Percentiles rank a stretch among this genome's conserved stretches.
These are phyloP conservation scores for Scenedesmus sp. DNA, from an alignment of 163 green algal genomes.

Conservation along the genomic window DNA sequence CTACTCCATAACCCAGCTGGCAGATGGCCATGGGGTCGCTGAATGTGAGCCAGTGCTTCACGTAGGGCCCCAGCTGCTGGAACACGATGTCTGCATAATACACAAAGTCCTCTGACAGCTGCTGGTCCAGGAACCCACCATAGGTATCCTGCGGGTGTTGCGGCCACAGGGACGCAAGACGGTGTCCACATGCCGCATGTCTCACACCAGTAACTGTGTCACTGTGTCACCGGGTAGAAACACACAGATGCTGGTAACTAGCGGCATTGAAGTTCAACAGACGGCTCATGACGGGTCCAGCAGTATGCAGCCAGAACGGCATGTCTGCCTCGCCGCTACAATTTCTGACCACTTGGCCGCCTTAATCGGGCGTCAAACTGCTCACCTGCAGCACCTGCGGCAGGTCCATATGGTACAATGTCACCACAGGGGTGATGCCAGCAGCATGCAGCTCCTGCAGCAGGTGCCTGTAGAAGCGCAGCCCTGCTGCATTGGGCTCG, in stretches of 20 bases:
- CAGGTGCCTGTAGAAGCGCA: slow-evolving; percentile 75
- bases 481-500: slow-evolving; percentile 59
- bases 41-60: slow-evolving; percentile 64
- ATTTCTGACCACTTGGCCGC: too few species aligned
- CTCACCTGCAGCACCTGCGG: slow-evolving; percentile 60
- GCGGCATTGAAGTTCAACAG: too few species aligned
- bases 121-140: slow-evolving; percentile 65
- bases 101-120: slow-evolving; percentile 64
- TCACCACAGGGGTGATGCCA: slow-evolving; percentile 76
- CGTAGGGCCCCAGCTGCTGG: slow-evolving; percentile 29
- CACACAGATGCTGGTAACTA: too few species aligned
- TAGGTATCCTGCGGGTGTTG: slow-evolving; percentile 46
- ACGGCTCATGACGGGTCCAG: too few species aligned
- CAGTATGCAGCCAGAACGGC: too few species aligned
- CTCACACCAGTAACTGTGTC: background rate
- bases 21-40: slow-evolving; percentile 74
- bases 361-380: too few species aligned
- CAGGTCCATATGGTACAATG: slow-evolving; percentile 71
- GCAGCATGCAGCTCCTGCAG: slow-evolving; percentile 69
- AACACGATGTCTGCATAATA: slow-evolving; percentile 67
- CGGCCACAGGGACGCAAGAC: background rate
- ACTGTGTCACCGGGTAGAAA: too few species aligned
- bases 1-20: slow-evolving; percentile 58
- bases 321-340: too few species aligned
- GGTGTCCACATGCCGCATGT: background rate